phyloP scores from a whole-genome alignment of 768 basidiomycete genomes.

The Lactarius hengduanensis region DNA sequence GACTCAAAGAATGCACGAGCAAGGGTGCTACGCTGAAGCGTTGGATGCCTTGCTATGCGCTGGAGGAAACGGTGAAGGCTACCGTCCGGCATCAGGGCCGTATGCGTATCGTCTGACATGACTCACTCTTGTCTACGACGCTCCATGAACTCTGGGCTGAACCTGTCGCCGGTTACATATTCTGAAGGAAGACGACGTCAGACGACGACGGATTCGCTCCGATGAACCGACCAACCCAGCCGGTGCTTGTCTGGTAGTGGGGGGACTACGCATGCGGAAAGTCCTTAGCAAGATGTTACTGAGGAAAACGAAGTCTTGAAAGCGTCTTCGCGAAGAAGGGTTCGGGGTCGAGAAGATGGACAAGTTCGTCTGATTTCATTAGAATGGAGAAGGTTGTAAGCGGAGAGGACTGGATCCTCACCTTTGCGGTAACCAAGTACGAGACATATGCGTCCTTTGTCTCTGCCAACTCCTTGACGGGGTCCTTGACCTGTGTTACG shows the following conservation, averaged over 20 bases:
- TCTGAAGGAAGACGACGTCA: slow-evolving; percentile 48
- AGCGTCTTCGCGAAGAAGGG: slow-evolving; percentile 81
- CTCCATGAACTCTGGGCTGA: slow-evolving; percentile 97
- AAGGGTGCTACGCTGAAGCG: slow-evolving; percentile 85
- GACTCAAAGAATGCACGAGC: slow-evolving; percentile 95
- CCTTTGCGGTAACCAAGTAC: slow-evolving; percentile 87
- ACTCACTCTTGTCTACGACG: slow-evolving; percentile 82
- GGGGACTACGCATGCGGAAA: slow-evolving; percentile 98
- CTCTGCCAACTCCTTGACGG: slow-evolving; percentile 93
- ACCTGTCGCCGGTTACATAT: slow-evolving; percentile 96
- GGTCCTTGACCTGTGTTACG: slow-evolving; percentile 81
- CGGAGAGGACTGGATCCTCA: slow-evolving; percentile 37
- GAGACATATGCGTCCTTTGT: slow-evolving; percentile 98
- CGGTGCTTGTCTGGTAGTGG: slow-evolving; percentile 96
- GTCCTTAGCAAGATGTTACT: slow-evolving; percentile 79
- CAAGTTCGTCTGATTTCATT: slow-evolving; percentile 71
- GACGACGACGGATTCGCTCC: not conserved
- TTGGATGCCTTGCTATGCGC: slow-evolving; percentile 90
- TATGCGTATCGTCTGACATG: slow-evolving; percentile 13
- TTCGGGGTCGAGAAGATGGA: slow-evolving; percentile 76
- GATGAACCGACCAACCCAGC: slow-evolving; percentile 63
- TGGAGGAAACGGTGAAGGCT: slow-evolving; percentile 93
- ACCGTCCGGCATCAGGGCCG: slow-evolving; percentile 14
- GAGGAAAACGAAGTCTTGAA: slow-evolving; percentile 96
- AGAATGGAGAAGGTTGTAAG: slow-evolving; percentile 1